A percentile compares a stretch with the other conserved stretches of the same genome.
phyloP scores from a whole-genome alignment of 306 rosid genomes.

The Fragaria iinumae region DNA sequence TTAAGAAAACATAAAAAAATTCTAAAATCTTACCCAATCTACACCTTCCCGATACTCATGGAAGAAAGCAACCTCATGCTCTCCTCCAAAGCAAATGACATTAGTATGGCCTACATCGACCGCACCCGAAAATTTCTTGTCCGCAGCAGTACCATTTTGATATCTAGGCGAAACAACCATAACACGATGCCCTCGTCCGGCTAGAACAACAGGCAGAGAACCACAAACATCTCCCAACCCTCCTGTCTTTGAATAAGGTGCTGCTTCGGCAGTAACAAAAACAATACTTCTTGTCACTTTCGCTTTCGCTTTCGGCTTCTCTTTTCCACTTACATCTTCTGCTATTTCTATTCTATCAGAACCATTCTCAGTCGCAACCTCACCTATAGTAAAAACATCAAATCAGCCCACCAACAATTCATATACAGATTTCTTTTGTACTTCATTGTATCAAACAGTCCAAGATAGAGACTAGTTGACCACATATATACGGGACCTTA shows the following conservation, averaged over 20 bases:
- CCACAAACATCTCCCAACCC: slow-evolving; percentile 97
- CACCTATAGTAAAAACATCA: slow-evolving; percentile 27
- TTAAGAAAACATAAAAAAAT: not conserved
- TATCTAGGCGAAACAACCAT: slow-evolving; percentile 90
- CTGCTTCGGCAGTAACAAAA: slow-evolving; percentile 79
- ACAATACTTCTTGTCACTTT: slow-evolving; percentile 43
- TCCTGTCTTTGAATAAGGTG: slow-evolving; percentile 88
- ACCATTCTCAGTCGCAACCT: slow-evolving; percentile 16
- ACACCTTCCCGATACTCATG: slow-evolving; percentile 75
- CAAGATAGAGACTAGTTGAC: not conserved
- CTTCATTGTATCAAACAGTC: not conserved
- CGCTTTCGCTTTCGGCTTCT: slow-evolving; percentile 28
- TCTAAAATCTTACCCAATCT: slow-evolving; percentile 64
- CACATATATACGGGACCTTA: slow-evolving; percentile 1
- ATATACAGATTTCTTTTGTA: not conserved
- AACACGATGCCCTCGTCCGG: slow-evolving; percentile 78
- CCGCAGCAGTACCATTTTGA: slow-evolving; percentile 52
- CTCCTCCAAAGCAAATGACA: slow-evolving; percentile 56
- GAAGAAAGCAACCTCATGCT: slow-evolving; percentile 70
- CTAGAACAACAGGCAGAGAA: slow-evolving; percentile 77
- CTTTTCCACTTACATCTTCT: slow-evolving; percentile 32
- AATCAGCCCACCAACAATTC: not conserved
- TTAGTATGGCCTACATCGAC: slow-evolving; percentile 38
- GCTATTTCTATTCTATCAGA: slow-evolving; percentile 13
- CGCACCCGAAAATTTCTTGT: slow-evolving; percentile 43